A percentile compares a stretch with the other conserved stretches of the same genome.
phyloP scores from a whole-genome alignment of 202 grass and related monocot species.

The Elaeis oleifera region DNA sequence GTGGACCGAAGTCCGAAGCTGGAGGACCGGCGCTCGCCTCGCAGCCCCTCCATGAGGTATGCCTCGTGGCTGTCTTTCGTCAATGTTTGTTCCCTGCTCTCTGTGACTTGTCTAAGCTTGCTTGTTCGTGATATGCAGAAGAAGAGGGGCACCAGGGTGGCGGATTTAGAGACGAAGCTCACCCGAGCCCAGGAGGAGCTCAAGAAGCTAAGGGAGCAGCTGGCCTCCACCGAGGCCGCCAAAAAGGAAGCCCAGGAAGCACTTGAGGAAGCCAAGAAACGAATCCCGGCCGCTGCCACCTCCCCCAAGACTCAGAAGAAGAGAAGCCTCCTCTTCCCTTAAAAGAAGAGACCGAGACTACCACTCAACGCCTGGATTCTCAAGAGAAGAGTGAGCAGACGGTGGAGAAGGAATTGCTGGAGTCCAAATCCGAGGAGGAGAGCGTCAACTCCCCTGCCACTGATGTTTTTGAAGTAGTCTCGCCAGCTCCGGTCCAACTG shows the following conservation, averaged over 20 bases:
- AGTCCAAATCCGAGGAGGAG: conserved; percentile 18
- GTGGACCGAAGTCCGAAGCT: conserved; percentile 58
- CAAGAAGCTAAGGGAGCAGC: conserved; percentile 78
- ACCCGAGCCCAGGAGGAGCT: conserved; percentile 82
- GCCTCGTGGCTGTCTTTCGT: too few relatives aligned
- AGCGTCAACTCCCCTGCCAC: conserved; percentile 42
- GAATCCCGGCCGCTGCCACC: conserved; percentile 22
- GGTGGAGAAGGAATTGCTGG: conserved; percentile 17
- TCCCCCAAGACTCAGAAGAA: neutral
- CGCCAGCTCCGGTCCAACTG: neutral
- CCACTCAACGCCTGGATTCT: too few relatives aligned
- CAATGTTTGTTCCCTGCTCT: too few relatives aligned
- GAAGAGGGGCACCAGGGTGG: conserved; percentile 60
- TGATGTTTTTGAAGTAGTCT: conserved; percentile 60
- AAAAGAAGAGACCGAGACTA: too few relatives aligned
- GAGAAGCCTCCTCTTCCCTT: neutral
- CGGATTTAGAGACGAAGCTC: conserved; percentile 70
- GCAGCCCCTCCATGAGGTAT: conserved; percentile 62
- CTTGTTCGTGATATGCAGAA: conserved; percentile 30
- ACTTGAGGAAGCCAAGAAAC: conserved; percentile 75
- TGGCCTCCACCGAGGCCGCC: conserved; percentile 63
- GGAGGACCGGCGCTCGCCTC: conserved; percentile 55
- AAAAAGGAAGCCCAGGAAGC: conserved; percentile 90
- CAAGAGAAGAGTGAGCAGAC: conserved; percentile 17
- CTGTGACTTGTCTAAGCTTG: too few relatives aligned